Percentiles rank a stretch among this genome's conserved stretches.
Evolutionary conservation across 2,329 filamentous ascomycete genomes (phyloP).

Genomic region (Rutstroemia sp.): DNA sequence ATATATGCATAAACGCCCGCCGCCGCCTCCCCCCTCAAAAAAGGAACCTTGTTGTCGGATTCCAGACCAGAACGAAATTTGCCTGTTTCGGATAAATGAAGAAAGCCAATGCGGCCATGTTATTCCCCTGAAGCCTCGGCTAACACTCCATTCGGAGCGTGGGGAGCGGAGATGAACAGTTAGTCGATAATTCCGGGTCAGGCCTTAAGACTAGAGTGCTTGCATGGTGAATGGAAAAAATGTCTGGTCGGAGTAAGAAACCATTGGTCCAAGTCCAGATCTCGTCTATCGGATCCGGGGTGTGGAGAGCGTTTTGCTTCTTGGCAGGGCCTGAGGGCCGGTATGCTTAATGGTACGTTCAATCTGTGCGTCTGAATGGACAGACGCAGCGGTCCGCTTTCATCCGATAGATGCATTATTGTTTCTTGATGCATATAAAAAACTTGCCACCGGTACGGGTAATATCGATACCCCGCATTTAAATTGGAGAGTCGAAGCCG

Average conservation of each 20-base stretch:
- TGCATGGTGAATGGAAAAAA: neutral
- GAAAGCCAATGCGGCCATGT: neutral
- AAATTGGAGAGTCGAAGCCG: neutral
- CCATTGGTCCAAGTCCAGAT: neutral
- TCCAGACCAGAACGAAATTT: slow-evolving; percentile 1
- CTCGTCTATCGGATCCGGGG: neutral
- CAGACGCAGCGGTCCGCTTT: neutral
- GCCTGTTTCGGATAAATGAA: slow-evolving; percentile 9
- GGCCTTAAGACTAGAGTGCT: neutral
- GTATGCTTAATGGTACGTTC: neutral
- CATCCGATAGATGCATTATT: neutral
- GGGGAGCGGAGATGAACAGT: neutral
- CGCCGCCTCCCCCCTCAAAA: neutral
- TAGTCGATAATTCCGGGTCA: neutral
- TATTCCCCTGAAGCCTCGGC: neutral
- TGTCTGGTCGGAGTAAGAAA: no score
- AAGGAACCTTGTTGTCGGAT: neutral
- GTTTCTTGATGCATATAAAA: neutral
- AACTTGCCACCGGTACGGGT: neutral
- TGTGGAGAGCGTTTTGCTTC: neutral
- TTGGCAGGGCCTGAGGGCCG: neutral
- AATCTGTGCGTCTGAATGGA: neutral
- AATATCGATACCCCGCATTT: slow-evolving; percentile 6
- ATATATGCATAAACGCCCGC: neutral
- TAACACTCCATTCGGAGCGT: neutral